A percentile compares a stretch with the other conserved stretches of the same genome.
Evolutionary conservation across 2,329 filamentous ascomycete genomes (phyloP).

Genomic region (Elsinoe fawcettii): DNA sequence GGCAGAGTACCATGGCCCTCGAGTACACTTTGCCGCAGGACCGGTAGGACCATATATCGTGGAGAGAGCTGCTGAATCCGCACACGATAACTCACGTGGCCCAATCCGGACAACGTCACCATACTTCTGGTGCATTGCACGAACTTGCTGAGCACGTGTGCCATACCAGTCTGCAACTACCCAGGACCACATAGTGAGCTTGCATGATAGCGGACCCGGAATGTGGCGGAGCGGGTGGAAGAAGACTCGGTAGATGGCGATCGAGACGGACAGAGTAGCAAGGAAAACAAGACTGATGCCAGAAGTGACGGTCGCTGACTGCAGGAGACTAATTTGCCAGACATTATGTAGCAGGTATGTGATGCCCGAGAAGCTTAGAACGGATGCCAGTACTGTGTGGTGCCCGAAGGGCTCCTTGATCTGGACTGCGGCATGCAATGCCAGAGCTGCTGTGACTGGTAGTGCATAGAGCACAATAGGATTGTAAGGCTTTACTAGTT

Average conservation of each 20-base stretch:
- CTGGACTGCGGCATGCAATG: neutral
- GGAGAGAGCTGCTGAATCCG: neutral
- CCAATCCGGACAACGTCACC: conserved; percentile 20
- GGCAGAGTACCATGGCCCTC: neutral
- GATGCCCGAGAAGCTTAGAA: neutral
- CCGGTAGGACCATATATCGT: neutral
- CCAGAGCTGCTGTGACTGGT: neutral
- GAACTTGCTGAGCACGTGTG: neutral
- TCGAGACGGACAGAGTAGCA: neutral
- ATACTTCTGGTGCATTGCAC: conserved; percentile 18
- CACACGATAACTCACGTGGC: conserved; percentile 16
- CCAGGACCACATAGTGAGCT: neutral
- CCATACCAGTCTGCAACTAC: neutral
- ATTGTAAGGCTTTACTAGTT: neutral
- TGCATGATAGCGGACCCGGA: conserved; percentile 27
- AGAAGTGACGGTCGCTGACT: neutral
- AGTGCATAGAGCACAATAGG: neutral
- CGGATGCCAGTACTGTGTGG: neutral
- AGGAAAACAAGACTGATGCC: neutral
- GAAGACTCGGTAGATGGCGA: conserved; percentile 30
- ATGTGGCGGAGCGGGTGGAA: conserved; percentile 34
- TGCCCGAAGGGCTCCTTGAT: neutral
- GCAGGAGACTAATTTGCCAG: neutral
- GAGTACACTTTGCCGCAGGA: neutral
- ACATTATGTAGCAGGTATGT: neutral